Base-by-base conservation (phyloP, 2,329 filamentous ascomycete genomes). In the Didymella glomerata region DNA sequence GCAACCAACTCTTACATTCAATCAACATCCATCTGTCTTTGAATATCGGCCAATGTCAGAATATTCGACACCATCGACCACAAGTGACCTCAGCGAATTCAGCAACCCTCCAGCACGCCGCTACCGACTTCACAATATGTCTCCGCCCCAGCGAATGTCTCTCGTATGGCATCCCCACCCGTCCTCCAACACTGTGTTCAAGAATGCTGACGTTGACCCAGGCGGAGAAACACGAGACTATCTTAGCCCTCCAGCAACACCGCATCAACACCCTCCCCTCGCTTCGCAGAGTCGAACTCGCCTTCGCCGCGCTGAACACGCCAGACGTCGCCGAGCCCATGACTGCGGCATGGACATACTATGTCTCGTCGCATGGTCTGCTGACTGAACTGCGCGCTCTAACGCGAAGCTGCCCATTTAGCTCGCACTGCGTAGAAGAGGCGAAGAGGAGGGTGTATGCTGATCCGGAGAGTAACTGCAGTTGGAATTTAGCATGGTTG, bases 401-500 rank as follows among this genome's bases (percentile, higher is more conserved):
- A 24, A 91, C 89, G 1, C 82, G 81, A 16, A 85, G 84, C 66
- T 92, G 90, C 67, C 88, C 89, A 0, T 87, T 92, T 73, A 80
- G 85, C 64, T 85, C 84, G 13, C 86, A 88, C 48, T 82, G 89
- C 32, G 73, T 92, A 1, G 82, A 85, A 48, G 88, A 90, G 68
- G 89, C 89, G 0, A 88, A 89, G 68, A 76, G 79, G 54, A 80
- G 87, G 22, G 89, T 92, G 2, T 81, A 84, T 54, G 80, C 78
- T 27, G 90, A 92, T 62, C 88, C 88, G 0, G 79, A 83, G 18
- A 89, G 87, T 63, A 87, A 87, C 66, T 83, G 87, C 24, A 91
- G 88, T 71, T 92, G 90, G 89, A 93, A 92, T 71, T 81, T 90
- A 66, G 90, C 88, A 41, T 92, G 90, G 89, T 78, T 92, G 45